Conservation (phyloP, 192 early-diverging fungal species). For the Coemansia sp. region DNA sequence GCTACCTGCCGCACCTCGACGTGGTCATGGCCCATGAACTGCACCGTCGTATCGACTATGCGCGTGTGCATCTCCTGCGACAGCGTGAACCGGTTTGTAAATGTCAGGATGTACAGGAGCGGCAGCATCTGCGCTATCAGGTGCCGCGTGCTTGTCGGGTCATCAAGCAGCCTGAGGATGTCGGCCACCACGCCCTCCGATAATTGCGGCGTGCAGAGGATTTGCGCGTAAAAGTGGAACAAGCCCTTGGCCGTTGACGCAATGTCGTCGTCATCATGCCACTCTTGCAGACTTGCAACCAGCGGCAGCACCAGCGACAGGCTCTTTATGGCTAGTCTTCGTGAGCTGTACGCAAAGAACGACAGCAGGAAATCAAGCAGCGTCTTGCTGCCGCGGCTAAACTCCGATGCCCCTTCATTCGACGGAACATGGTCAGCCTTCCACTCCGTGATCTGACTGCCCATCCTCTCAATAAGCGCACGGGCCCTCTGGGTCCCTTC, state of each 20-base stretch:
- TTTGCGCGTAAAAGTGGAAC: slow-evolving; percentile 41
- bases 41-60: slow-evolving; percentile 71
- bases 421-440: slow-evolving; percentile 44
- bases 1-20: slow-evolving; percentile 71
- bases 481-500: slow-evolving; percentile 35
- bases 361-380: slow-evolving; percentile 35
- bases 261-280: slow-evolving; percentile 50
- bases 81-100: slow-evolving; percentile 79
- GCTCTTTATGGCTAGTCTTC: slow-evolving; percentile 35
- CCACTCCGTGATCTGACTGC: slow-evolving; percentile 26
- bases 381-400: slow-evolving; percentile 54
- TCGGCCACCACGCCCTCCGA: slow-evolving; percentile 31
- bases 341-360: slow-evolving; percentile 30
- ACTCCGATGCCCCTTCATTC: slow-evolving; percentile 51
- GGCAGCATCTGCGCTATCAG: slow-evolving; percentile 77
- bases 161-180: slow-evolving; percentile 39
- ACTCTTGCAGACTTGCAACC: slow-evolving; percentile 44
- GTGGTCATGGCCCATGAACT: slow-evolving; percentile 80
- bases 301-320: slow-evolving; percentile 33
- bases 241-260: slow-evolving; percentile 27
- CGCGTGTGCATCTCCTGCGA: slow-evolving; percentile 56
- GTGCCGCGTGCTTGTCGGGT: slow-evolving; percentile 70
- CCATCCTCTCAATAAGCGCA: slow-evolving; percentile 29
- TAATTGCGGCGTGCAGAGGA: slow-evolving; percentile 37
- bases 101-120: slow-evolving; percentile 84